These are phyloP conservation scores for Trichophyton verrucosum DNA, from an alignment of 2,329 filamentous ascomycete species.

Conservation along the genomic window DNA sequence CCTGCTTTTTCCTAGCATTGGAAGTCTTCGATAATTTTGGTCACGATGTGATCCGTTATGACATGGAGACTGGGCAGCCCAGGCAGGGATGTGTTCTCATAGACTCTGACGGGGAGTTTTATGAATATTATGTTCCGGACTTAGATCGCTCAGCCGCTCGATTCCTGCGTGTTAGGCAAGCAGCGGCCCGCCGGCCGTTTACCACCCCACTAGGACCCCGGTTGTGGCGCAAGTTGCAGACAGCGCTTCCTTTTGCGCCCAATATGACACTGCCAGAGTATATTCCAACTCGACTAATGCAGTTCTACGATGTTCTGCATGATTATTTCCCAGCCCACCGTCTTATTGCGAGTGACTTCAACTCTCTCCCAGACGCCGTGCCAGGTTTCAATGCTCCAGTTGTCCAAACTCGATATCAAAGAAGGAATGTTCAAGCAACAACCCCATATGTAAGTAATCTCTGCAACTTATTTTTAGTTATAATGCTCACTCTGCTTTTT, in stretches of 20 bases:
- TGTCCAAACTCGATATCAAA: constrained; percentile 84
- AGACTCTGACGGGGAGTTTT: constrained; percentile 75
- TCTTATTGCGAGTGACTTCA: constrained; percentile 82
- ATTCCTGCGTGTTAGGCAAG: constrained; percentile 73
- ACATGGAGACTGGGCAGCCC: constrained; percentile 64
- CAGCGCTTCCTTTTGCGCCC: constrained; percentile 54
- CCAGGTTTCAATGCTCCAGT: constrained; percentile 83
- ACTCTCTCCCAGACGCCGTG: constrained; percentile 68
- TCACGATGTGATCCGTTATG: constrained; percentile 88
- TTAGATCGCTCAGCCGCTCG: constrained; percentile 73
- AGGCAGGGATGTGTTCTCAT: constrained; percentile 84
- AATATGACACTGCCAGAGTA: constrained; percentile 81
- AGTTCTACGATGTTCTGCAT: constrained; percentile 87
- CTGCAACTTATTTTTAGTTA: neutral
- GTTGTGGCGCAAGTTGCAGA: constrained; percentile 49
- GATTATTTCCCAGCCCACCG: constrained; percentile 82
- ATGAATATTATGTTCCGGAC: constrained; percentile 74
- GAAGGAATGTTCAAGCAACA: constrained; percentile 74
- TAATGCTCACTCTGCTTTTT: neutral
- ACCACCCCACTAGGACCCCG: constrained; percentile 34
- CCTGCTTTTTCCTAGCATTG: constrained; percentile 94
- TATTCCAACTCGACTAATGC: constrained; percentile 86
- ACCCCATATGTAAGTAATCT: constrained; percentile 67
- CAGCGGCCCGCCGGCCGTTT: constrained; percentile 44
- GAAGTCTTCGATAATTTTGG: constrained; percentile 99